These are phyloP conservation scores for Solanum piurae DNA, from an alignment of 257 asterid genomes.

Conservation along the genomic window DNA sequence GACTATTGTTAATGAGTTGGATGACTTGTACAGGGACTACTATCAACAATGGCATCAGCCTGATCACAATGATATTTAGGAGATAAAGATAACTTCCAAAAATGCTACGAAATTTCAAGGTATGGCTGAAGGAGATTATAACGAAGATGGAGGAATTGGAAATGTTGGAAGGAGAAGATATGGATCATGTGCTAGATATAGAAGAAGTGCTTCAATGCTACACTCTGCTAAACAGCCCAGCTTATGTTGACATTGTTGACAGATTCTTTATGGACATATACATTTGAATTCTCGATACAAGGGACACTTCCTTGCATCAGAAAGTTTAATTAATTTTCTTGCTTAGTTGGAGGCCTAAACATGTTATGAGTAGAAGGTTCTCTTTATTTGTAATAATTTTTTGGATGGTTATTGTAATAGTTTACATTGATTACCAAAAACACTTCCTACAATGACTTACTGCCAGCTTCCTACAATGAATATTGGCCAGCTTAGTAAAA, in stretches of 20 bases:
- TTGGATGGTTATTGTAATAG: no score
- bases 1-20: conserved; percentile 19
- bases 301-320: no score
- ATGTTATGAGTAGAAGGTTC: no score
- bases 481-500: no score
- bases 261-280: conserved; percentile 54
- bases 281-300: neutral
- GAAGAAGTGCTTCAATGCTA: conserved; percentile 77
- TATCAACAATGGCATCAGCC: conserved; percentile 24
- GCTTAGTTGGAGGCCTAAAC: no score
- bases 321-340: no score
- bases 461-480: no score
- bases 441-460: no score
- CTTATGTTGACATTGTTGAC: conserved; percentile 50
- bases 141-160: conserved; percentile 55
- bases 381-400: no score
- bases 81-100: conserved; percentile 1
- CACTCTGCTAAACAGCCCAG: conserved; percentile 56
- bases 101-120: conserved; percentile 3
- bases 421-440: no score
- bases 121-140: conserved; percentile 17
- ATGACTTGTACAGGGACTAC: conserved; percentile 22
- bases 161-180: conserved; percentile 55
- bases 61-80: neutral
- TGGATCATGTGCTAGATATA: conserved; percentile 61